Percentiles rank a stretch among this genome's conserved stretches.
Evolutionary conservation across 352 stramenopile genomes (phyloP).

Genomic region (Globisporangium splendens): DNA sequence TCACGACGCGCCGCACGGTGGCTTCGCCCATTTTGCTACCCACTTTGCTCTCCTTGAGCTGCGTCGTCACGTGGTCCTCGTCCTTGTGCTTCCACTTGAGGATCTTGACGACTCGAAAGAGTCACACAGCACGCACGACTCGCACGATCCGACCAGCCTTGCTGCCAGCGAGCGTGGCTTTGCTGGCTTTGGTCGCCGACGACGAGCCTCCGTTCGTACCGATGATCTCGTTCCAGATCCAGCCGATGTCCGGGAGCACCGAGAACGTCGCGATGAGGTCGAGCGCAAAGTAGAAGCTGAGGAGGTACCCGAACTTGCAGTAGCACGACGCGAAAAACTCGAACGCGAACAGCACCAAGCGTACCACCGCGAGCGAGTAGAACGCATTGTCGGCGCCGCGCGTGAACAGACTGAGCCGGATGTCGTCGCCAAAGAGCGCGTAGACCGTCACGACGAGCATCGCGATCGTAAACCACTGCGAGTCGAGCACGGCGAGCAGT

Average conservation of each 20-base stretch:
- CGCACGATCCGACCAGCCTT: slow-evolving; percentile 85
- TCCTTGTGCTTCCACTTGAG: slow-evolving; percentile 83
- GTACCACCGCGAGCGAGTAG: slow-evolving; percentile 81
- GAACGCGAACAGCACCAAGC: slow-evolving; percentile 83
- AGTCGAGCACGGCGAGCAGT: slow-evolving; percentile 61
- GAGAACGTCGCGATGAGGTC: slow-evolving; percentile 86
- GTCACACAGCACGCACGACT: slow-evolving; percentile 71
- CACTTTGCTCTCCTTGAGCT: slow-evolving; percentile 85
- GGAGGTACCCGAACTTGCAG: slow-evolving; percentile 69
- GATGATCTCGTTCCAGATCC: slow-evolving; percentile 75
- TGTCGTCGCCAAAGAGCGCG: slow-evolving; percentile 91
- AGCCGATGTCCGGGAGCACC: slow-evolving; percentile 82
- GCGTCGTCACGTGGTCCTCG: slow-evolving; percentile 21
- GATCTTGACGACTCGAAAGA: slow-evolving; percentile 87
- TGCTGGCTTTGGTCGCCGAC: slow-evolving; percentile 64
- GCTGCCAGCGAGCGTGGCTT: slow-evolving; percentile 63
- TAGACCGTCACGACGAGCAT: slow-evolving; percentile 92
- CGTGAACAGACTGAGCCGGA: slow-evolving; percentile 76
- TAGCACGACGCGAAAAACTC: slow-evolving; percentile 87
- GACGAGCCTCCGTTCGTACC: slow-evolving; percentile 32
- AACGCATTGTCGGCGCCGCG: slow-evolving; percentile 80
- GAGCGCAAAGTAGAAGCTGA: slow-evolving; percentile 91
- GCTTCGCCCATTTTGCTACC: slow-evolving; percentile 88
- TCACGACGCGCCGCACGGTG: slow-evolving; percentile 80
- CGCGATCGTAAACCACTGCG: slow-evolving; percentile 63